A percentile compares a stretch with the other conserved stretches of the same genome.
phyloP scores from a whole-genome alignment of 345 rosid species.

The Mallotus nudiflorus region DNA sequence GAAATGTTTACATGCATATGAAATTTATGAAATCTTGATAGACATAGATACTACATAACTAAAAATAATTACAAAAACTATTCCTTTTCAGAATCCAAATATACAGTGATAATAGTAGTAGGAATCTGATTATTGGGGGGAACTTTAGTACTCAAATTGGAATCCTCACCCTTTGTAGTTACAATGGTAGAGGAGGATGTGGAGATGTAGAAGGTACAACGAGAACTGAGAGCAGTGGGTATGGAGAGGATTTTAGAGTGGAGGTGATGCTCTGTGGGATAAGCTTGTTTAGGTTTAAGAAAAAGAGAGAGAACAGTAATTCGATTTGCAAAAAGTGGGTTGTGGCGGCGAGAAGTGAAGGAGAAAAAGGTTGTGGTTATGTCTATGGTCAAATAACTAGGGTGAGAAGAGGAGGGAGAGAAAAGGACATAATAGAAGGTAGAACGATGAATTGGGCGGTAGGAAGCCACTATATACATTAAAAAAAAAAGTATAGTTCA shows the following conservation, averaged over 20 bases:
- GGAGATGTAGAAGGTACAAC: slow-evolving; percentile 48
- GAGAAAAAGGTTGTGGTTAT: slow-evolving; percentile 61
- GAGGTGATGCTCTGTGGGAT: slow-evolving; percentile 31
- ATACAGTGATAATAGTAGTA: slow-evolving; percentile 92
- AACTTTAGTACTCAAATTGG: slow-evolving; percentile 63
- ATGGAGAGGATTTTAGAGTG: slow-evolving; percentile 24
- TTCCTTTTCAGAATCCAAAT: slow-evolving; percentile 93
- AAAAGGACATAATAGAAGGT: too few relatives aligned
- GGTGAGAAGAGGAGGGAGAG: too few relatives aligned
- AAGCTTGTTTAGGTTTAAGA: slow-evolving; percentile 23
- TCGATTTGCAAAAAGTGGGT: slow-evolving; percentile 35
- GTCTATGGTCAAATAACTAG: too few relatives aligned
- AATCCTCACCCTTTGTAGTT: slow-evolving; percentile 53
- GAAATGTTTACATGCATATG: neutral
- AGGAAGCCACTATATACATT: too few relatives aligned
- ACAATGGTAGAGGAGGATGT: slow-evolving; percentile 50
- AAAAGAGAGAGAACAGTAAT: slow-evolving; percentile 41
- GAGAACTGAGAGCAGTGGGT: neutral
- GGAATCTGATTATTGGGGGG: slow-evolving; percentile 84
- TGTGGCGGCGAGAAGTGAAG: slow-evolving; percentile 49
- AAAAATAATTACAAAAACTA: neutral
- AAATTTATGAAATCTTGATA: too few relatives aligned
- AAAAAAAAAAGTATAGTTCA: too few relatives aligned
- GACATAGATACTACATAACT: too few relatives aligned
- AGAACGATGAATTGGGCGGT: too few relatives aligned